Conservation (phyloP, 495 filamentous ascomycete species). For the Clavariopsis aquatica region DNA sequence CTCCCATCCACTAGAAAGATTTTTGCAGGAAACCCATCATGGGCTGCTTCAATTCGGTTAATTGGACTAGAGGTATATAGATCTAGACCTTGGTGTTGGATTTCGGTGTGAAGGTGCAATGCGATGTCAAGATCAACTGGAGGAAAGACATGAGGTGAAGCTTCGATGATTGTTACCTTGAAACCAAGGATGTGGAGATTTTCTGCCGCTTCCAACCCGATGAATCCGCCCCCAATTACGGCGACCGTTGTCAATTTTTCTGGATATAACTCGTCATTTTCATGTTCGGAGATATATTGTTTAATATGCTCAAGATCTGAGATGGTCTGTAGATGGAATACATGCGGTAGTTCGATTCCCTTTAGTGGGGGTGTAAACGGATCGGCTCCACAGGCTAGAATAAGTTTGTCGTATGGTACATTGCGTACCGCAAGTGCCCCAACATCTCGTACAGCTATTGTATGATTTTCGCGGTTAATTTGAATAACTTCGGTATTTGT, state of each 20-base stretch:
- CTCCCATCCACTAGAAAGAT: constrained; percentile 11
- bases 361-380: constrained; percentile 31
- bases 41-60: constrained; percentile 22
- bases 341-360: constrained; percentile 28
- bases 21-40: no score
- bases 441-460: constrained; percentile 3
- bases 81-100: constrained; percentile 34
- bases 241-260: constrained; percentile 18
- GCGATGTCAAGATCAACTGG: constrained; percentile 41
- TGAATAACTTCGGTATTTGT: constrained; percentile 35
- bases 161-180: constrained; percentile 47
- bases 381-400: constrained; percentile 40
- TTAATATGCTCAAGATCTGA: constrained; percentile 35
- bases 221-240: constrained; percentile 44
- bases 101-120: constrained; percentile 36
- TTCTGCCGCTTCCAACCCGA: constrained; percentile 45
- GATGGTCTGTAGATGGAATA: constrained; percentile 43
- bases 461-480: constrained; percentile 19
- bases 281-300: constrained; percentile 23
- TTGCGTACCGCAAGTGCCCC: constrained; percentile 8
- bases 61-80: constrained; percentile 31
- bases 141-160: constrained; percentile 39
- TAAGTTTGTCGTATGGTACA: constrained; percentile 41
- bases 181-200: constrained; percentile 58
- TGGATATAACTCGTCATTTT: no score